Evolutionary conservation across 208 protist species (phyloP).

Genomic region (Crithidia mellificae): DNA sequence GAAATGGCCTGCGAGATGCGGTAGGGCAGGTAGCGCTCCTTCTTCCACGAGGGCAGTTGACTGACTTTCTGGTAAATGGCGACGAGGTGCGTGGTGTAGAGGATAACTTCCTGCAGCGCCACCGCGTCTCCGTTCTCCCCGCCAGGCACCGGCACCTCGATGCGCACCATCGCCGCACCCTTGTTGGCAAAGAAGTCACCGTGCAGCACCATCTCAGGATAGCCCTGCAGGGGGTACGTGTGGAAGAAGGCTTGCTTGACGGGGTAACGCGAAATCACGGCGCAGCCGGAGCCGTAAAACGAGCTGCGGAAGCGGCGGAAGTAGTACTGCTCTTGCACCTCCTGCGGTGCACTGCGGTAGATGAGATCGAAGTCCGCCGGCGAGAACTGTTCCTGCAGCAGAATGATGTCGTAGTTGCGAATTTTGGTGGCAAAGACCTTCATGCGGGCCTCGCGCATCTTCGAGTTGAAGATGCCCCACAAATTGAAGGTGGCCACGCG

Average conservation of each 20-base stretch:
- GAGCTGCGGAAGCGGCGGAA: conserved; percentile 79
- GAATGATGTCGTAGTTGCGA: conserved; percentile 76
- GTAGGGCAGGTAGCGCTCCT: conserved; percentile 80
- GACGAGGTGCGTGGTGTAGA: conserved; percentile 87
- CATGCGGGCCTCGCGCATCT: conserved; percentile 76
- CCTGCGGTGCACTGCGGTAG: conserved; percentile 32
- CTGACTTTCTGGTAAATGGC: conserved; percentile 76
- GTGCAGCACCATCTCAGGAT: conserved; percentile 83
- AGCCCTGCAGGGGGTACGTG: conserved; percentile 81
- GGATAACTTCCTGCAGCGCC: conserved; percentile 48
- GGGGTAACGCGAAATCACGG: conserved; percentile 82
- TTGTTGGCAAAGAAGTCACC: conserved; percentile 92
- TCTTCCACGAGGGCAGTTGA: conserved; percentile 54
- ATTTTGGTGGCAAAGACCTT: conserved; percentile 75
- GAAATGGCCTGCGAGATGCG: conserved; percentile 82
- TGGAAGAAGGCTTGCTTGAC: conserved; percentile 79
- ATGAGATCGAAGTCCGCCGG: conserved; percentile 76
- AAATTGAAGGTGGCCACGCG: conserved; percentile 85
- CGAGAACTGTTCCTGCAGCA: conserved; percentile 89
- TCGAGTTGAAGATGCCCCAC: conserved; percentile 92
- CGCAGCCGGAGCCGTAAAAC: conserved; percentile 86
- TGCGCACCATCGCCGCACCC: conserved; percentile 64
- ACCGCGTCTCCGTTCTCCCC: conserved; percentile 23
- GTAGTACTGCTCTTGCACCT: conserved; percentile 54
- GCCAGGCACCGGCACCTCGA: conserved; percentile 56